These are phyloP conservation scores for Penicillium verhagenii DNA, from an alignment of 495 filamentous ascomycete genomes.

Conservation along the genomic window DNA sequence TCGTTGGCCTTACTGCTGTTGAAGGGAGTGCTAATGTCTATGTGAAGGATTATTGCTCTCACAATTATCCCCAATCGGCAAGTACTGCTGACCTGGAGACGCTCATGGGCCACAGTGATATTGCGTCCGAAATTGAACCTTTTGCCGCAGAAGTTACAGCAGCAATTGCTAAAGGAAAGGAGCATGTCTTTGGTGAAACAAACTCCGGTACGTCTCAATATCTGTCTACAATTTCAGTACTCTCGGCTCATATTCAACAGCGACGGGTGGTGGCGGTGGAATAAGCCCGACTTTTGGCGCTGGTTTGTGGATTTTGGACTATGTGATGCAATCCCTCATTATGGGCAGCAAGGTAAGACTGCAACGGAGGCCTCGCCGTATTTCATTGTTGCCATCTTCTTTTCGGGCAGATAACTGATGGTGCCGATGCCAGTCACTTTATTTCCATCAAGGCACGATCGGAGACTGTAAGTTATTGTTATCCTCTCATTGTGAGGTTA, in stretches of 20 bases:
- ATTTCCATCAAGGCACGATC: conserved; percentile 63
- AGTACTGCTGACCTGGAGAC: conserved; percentile 31
- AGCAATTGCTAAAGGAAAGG: conserved; percentile 42
- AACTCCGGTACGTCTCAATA: conserved; percentile 46
- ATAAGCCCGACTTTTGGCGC: conserved; percentile 60
- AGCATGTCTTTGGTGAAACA: conserved; percentile 59
- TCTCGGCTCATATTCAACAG: conserved; percentile 12
- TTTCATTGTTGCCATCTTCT: no score
- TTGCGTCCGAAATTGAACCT: conserved; percentile 43
- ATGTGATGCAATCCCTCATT: conserved; percentile 49
- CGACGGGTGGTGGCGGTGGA: conserved; percentile 34
- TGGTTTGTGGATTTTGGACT: conserved; percentile 61
- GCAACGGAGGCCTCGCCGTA: no score
- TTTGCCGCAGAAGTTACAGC: conserved; percentile 53
- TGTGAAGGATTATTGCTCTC: conserved; percentile 54
- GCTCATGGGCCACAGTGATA: conserved; percentile 53
- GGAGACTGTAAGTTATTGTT: conserved; percentile 43
- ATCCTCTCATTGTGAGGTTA: neutral
- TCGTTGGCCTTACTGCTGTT: conserved; percentile 46
- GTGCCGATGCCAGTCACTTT: conserved; percentile 26
- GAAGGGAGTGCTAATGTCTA: conserved; percentile 49
- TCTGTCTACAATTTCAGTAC: neutral
- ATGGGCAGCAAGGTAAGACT: conserved; percentile 37
- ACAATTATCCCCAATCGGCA: conserved; percentile 59
- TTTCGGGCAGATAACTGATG: neutral